Conservation (phyloP, 2,329 filamentous ascomycete species). For the Ascochyta lentis region DNA sequence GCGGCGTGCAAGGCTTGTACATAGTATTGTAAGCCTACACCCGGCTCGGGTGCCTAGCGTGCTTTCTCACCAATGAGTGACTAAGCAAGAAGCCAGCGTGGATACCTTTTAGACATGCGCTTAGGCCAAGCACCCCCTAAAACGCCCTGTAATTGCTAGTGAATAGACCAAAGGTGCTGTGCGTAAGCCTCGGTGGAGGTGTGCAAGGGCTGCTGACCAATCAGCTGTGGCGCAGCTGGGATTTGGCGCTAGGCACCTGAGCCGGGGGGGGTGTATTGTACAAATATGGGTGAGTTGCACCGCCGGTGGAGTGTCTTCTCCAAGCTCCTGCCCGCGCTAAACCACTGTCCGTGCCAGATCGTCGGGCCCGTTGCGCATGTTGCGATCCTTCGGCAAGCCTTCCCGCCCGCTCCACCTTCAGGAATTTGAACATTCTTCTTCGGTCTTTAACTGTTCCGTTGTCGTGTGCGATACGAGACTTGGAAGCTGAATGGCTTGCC, state of each 20-base stretch:
- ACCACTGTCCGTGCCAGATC: slow-evolving; percentile 3
- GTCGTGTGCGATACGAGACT: too few species aligned
- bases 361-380: neutral
- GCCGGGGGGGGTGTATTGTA: too few species aligned
- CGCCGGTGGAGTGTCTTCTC: neutral
- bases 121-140: neutral
- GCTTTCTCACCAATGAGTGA: too few species aligned
- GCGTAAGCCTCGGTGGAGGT: neutral
- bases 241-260: too few species aligned
- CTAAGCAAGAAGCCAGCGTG: too few species aligned
- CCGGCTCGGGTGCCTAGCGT: too few species aligned
- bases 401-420: neutral
- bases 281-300: neutral
- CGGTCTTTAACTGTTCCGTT: too few species aligned
- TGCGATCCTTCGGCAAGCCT: neutral
- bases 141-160: neutral
- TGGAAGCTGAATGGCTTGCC: too few species aligned
- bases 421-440: too few species aligned
- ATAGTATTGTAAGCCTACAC: too few species aligned
- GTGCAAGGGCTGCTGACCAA: too few species aligned
- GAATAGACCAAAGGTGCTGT: neutral
- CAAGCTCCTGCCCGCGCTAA: neutral
- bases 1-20: neutral
- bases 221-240: too few species aligned
- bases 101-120: neutral